Evolutionary conservation across 441 rosid species (phyloP), one percentile per base, ranked within the genome.

Genomic region (Populus trichocarpa): DNA sequence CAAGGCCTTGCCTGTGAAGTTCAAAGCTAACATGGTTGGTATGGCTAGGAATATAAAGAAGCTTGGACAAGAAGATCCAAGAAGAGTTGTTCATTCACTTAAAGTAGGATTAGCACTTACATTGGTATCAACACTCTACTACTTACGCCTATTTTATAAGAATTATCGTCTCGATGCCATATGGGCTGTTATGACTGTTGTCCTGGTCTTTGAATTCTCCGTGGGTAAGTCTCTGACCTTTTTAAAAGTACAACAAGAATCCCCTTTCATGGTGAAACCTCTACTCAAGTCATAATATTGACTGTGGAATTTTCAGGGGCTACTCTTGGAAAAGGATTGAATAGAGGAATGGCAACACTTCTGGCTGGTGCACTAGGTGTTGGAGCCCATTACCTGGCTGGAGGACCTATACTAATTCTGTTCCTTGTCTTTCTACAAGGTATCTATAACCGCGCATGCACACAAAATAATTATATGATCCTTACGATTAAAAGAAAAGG

Each of bases 101-200:
- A 92, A 93, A 87, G 91, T 88, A 14, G 98, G 95, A 42, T 78
- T 90, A 14, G 89, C 92, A 12, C 84, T 90, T 26, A 63, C 85
- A 32, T 70, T 89, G 25, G 95, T 90, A 53, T 89, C 93, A 2
- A 32, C 90, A 28, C 71, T 89, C n/a, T 90, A 86, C 84, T 86
- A 88, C n/a, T n/a, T n/a, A n/a, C n/a, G n/a, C n/a, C n/a, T n/a
- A n/a, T n/a, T n/a, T n/a, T n/a, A n/a, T n/a, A n/a, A n/a, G n/a
- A n/a, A n/a, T n/a, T n/a, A n/a, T n/a, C n/a, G n/a, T n/a, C 84
- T 80, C 77, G 75, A 89, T 59, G 89, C 95, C 72, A 85, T 86
- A 85, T 90, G 98, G 97, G 92, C 92, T 38, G 86, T 92, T 10
- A 87, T 93, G 84, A 93, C 98, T 23, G 95, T 89, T 25, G 92